Evolutionary conservation across 1,284 basidiomycete genomes (phyloP), one percentile per base, ranked within the genome.

Genomic region (Apiotrichum mycotoxinovorans): DNA sequence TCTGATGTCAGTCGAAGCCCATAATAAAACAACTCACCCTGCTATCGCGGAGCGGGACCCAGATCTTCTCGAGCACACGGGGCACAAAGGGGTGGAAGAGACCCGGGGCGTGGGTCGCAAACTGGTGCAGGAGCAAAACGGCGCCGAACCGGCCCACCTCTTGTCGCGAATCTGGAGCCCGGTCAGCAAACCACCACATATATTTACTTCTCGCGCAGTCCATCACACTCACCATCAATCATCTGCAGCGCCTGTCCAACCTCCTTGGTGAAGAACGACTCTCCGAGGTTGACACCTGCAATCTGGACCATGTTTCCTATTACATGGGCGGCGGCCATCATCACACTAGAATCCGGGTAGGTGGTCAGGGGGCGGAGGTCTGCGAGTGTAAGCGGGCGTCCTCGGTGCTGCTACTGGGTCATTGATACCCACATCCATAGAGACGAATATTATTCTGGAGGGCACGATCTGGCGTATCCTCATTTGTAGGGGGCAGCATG

Each of bases 21-120:
- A 2, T 12, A 30, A 12, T 30, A 12, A 12, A 12, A 7, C 33
- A 9, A 66, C 76, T 85, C 48, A 89, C 83, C 49, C 90, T 83
- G 27, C 86, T 82, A 74, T 98, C 94, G 33, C 92, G 80, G 33
- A 98, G 76, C 1, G 93, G 90, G 1, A 87, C 85, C 66, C 94
- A 86, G 56, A 98, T 90, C 76, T 91, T 92, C 70, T 93, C 91
- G 51, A 97, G 86, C 8, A 95, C 88, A 37, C 89, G 82, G 50
- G 84, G 83, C 27, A 96, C 89, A 73, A 91, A 89, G 1, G 88
- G 84, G 67, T 92, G 86, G 74, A 95, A 93, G 68, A 92, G 87
- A 14, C 81, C 85, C 0, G 89, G 87, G 61, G 87, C 91, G 70
- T 92, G 88, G 35, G 85, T 82, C 1, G 94, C 92, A 46, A 98